Percentiles rank a stretch among this genome's conserved stretches.
phyloP scores from a whole-genome alignment of 495 filamentous ascomycete genomes.

The Cercophora scortea region DNA sequence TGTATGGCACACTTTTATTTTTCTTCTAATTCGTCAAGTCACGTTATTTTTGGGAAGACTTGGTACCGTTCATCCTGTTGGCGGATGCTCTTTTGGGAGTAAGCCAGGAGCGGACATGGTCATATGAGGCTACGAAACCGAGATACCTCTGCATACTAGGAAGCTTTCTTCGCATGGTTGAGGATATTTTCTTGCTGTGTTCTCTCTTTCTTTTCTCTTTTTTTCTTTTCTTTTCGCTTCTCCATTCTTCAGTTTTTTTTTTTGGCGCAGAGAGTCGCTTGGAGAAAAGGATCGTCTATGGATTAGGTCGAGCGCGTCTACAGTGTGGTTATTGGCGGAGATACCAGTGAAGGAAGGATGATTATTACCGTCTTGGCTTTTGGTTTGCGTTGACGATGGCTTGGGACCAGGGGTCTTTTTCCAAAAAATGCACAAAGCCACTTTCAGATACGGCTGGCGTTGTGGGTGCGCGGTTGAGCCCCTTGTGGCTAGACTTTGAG shows the following conservation, averaged over 20 bases:
- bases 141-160: conserved; percentile 23
- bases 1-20: conserved; percentile 1
- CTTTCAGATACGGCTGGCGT: no score
- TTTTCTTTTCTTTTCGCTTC: background rate
- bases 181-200: conserved; percentile 2
- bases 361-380: no score
- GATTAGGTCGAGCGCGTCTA: background rate
- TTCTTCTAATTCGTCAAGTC: conserved; percentile 8
- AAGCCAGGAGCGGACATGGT: background rate
- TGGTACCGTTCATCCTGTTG: background rate
- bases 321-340: no score
- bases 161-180: background rate
- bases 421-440: no score
- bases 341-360: no score
- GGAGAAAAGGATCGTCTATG: background rate
- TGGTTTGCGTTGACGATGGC: no score
- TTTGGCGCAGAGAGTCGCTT: background rate
- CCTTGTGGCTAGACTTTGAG: no score
- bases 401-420: no score
- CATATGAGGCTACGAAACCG: conserved; percentile 19
- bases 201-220: background rate
- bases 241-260: no score
- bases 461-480: no score
- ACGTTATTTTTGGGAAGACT: background rate
- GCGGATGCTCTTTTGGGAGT: no score